phyloP scores from a whole-genome alignment of 2,329 filamentous ascomycete species.

The Leptographium lundbergii region DNA sequence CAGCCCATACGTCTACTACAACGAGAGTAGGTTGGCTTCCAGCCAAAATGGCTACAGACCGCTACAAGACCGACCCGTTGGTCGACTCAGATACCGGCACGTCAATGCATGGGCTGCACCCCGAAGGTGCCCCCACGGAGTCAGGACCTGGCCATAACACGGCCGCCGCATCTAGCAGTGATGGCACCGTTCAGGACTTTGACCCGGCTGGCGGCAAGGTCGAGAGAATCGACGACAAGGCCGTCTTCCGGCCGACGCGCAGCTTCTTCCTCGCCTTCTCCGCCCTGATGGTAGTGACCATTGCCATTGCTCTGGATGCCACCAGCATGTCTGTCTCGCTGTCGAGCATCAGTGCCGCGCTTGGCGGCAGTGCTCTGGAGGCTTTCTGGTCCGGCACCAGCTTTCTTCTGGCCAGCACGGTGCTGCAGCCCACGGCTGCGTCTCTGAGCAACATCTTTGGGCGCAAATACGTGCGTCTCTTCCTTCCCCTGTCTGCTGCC shows the following conservation, averaged over 20 bases:
- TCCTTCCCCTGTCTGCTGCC: slow-evolving; percentile 20
- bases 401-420: slow-evolving; percentile 53
- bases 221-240: slow-evolving; percentile 11
- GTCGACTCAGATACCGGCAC: slow-evolving; percentile 1
- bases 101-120: not conserved
- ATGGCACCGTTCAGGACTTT: not conserved
- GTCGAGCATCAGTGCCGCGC: slow-evolving; percentile 33
- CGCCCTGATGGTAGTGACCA: slow-evolving; percentile 39
- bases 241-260: slow-evolving; percentile 19
- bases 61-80: not conserved
- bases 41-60: not conserved
- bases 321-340: slow-evolving; percentile 53
- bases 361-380: slow-evolving; percentile 42
- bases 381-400: slow-evolving; percentile 62
- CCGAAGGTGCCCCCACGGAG: not conserved
- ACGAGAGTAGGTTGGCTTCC: not conserved
- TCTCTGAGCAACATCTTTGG: slow-evolving; percentile 12
- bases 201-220: slow-evolving; percentile 7
- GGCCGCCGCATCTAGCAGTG: not conserved
- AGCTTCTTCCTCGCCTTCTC: slow-evolving; percentile 34
- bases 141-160: not conserved
- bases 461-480: slow-evolving; percentile 11
- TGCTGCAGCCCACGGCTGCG: slow-evolving; percentile 36
- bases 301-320: slow-evolving; percentile 53
- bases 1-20: not conserved